Evolutionary conservation across 306 rosid species (phyloP).

Genomic region (Prunus mongolica): DNA sequence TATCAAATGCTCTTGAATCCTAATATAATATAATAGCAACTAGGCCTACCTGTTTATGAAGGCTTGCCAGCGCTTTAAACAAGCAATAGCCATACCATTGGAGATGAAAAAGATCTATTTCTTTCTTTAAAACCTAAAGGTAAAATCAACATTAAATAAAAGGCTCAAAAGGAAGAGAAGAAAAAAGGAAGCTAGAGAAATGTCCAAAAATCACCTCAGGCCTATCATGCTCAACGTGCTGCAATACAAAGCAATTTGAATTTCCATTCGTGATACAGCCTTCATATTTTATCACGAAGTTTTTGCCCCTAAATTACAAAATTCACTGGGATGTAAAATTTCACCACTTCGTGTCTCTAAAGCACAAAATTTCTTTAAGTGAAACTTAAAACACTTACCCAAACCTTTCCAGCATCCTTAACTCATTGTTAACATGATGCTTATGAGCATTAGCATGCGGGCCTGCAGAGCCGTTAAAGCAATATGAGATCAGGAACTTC

Average conservation of each 20-base stretch:
- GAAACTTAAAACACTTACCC: conserved; percentile 42
- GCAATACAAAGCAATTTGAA: conserved; percentile 62
- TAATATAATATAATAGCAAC: background rate
- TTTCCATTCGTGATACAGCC: conserved; percentile 43
- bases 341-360: background rate
- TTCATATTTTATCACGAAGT: conserved; percentile 53
- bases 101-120: conserved; percentile 58
- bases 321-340: conserved; percentile 8
- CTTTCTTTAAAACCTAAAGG: conserved; percentile 73
- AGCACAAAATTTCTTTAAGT: background rate
- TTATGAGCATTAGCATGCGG: conserved; percentile 60
- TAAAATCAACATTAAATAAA: conserved; percentile 11
- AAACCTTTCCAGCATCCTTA: conserved; percentile 68
- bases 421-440: conserved; percentile 58
- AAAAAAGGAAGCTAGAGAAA: background rate
- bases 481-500: conserved; percentile 3
- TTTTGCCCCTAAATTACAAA: conserved; percentile 52
- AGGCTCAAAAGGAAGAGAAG: background rate
- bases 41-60: conserved; percentile 75
- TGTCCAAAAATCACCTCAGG: conserved; percentile 65
- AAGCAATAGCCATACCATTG: conserved; percentile 85
- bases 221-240: conserved; percentile 82
- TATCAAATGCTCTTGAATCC: background rate
- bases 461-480: conserved; percentile 40
- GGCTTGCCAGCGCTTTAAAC: conserved; percentile 70